A percentile compares a stretch with the other conserved stretches of the same genome.
phyloP scores from a whole-genome alignment of 148 eudicot genomes.

The Pouteria glomerata region DNA sequence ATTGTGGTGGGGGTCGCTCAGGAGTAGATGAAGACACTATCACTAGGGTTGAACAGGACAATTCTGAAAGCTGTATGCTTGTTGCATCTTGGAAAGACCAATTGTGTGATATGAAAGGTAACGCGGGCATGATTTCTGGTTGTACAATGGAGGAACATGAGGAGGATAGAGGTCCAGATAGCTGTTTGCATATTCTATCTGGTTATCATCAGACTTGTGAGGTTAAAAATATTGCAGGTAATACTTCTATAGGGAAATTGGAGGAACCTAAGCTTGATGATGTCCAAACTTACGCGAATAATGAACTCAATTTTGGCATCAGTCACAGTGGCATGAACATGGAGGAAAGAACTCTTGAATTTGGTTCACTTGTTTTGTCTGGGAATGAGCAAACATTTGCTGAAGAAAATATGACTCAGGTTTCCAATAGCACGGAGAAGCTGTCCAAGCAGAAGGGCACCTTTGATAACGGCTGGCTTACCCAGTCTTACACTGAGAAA shows the following conservation, averaged over 20 bases:
- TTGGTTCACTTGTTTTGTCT: conserved; percentile 28
- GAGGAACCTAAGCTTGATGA: conserved; percentile 36
- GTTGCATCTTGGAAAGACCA: conserved; percentile 24
- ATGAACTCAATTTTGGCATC: conserved; percentile 24
- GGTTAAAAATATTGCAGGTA: conserved; percentile 21
- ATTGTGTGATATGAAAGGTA: conserved; percentile 19
- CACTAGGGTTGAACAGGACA: conserved; percentile 15
- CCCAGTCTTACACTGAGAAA: conserved; percentile 31
- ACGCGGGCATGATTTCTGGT: conserved; percentile 16
- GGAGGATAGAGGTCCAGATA: conserved; percentile 19
- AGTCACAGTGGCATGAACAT: conserved; percentile 21
- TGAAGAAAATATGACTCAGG: conserved; percentile 31
- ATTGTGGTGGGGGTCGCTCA: conserved; percentile 12
- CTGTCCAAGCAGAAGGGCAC: conserved; percentile 32
- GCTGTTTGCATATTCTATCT: conserved; percentile 18
- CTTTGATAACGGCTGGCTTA: conserved; percentile 32
- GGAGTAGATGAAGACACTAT: conserved; percentile 1
- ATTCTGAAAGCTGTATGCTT: conserved; percentile 17
- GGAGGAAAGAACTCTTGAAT: conserved; percentile 25
- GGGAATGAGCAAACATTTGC: conserved; percentile 30
- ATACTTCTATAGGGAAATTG: conserved; percentile 20
- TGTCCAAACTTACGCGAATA: conserved; percentile 24
- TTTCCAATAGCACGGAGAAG: conserved; percentile 28
- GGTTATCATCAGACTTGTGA: conserved; percentile 20
- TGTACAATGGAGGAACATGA: conserved; percentile 23